Conservation (phyloP, 371 early-diverging fungal species). For the Mortierella sp. region DNA sequence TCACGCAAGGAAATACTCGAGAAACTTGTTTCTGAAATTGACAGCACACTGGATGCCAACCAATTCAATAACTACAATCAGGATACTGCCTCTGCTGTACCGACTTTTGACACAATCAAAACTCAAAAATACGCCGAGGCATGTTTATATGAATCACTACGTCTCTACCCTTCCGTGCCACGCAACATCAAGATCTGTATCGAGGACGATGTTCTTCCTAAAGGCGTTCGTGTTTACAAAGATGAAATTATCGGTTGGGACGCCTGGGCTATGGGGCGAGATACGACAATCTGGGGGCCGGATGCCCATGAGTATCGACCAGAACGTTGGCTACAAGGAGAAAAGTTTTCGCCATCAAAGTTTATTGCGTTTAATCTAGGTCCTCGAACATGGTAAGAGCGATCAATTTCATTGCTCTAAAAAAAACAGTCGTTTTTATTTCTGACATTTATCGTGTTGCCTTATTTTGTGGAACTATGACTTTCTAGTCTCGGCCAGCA, state of each 20-base stretch:
- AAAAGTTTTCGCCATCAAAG: constrained; percentile 33
- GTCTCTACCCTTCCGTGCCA: constrained; percentile 81
- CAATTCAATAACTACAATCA: background rate
- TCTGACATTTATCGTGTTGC: no score
- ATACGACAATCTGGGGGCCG: constrained; percentile 66
- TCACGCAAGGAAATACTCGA: background rate
- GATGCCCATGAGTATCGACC: constrained; percentile 69
- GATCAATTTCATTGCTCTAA: background rate
- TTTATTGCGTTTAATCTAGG: constrained; percentile 26
- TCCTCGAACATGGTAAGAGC: constrained; percentile 26
- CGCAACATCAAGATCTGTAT: constrained; percentile 72
- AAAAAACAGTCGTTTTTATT: no score
- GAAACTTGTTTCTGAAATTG: background rate
- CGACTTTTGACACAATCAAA: background rate
- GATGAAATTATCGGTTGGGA: constrained; percentile 66
- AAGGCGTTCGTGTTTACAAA: constrained; percentile 67
- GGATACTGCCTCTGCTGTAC: background rate
- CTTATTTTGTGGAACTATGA: background rate
- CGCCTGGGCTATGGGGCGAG: constrained; percentile 64
- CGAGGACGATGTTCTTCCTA: constrained; percentile 75
- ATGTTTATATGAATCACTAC: constrained; percentile 57
- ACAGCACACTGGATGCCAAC: background rate
- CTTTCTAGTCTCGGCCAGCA: constrained; percentile 56
- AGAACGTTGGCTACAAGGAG: constrained; percentile 68
- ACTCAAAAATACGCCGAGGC: background rate